Conservation (phyloP, 495 filamentous ascomycete species). For the Lepidopterella palustris region DNA sequence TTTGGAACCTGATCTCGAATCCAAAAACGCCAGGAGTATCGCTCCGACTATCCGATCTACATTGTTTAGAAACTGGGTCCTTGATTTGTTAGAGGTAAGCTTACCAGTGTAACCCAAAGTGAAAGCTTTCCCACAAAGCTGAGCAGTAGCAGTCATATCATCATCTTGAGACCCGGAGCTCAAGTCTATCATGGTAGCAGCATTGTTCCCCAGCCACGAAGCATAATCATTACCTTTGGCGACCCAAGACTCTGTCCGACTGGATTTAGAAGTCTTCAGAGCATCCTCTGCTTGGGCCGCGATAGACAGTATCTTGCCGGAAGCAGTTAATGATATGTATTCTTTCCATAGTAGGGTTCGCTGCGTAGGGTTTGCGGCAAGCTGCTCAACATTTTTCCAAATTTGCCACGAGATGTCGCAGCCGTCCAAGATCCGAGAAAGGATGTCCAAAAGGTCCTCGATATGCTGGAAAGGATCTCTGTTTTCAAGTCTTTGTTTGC, state of each 20-base stretch:
- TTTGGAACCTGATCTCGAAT: neutral
- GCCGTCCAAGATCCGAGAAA: conserved; percentile 51
- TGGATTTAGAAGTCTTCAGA: conserved; percentile 31
- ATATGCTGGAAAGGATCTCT: conserved; percentile 39
- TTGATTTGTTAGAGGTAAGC: conserved; percentile 1
- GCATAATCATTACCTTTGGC: conserved; percentile 58
- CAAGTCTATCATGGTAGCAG: conserved; percentile 47
- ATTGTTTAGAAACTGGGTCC: neutral
- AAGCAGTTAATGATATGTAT: conserved; percentile 55
- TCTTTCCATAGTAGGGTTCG: conserved; percentile 60
- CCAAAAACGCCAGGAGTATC: neutral
- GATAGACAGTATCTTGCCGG: conserved; percentile 63
- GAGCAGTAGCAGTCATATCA: conserved; percentile 39
- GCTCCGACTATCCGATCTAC: conserved; percentile 14
- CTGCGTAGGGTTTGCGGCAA: conserved; percentile 36
- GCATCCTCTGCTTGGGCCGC: conserved; percentile 69
- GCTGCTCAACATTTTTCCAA: conserved; percentile 42
- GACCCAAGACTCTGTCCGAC: conserved; percentile 49
- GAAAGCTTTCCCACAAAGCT: conserved; percentile 51
- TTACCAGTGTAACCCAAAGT: conserved; percentile 71
- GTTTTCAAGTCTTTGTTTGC: conserved; percentile 33
- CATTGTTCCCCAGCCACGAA: conserved; percentile 69
- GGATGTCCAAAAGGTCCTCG: conserved; percentile 41
- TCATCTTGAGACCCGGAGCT: conserved; percentile 37
- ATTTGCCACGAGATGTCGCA: conserved; percentile 49